Percentiles rank a stretch among this genome's conserved stretches.
These are phyloP conservation scores for Botrytis aclada DNA, from an alignment of 2,329 filamentous ascomycete genomes.

Conservation along the genomic window DNA sequence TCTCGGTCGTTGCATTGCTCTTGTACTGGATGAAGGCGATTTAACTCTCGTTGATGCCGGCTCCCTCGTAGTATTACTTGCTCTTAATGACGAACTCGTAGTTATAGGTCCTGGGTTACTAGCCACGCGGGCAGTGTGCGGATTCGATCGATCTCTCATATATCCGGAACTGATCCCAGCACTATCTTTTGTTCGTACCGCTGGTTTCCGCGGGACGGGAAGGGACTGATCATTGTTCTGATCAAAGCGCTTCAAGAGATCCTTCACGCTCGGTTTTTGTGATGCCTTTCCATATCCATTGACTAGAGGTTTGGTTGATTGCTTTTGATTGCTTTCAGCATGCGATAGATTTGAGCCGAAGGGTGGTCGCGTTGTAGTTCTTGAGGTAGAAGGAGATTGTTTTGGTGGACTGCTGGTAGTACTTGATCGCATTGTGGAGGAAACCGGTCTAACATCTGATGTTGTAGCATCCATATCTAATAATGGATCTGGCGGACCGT, in stretches of 20 bases:
- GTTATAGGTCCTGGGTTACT: constrained; percentile 22
- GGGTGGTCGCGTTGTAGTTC: constrained; percentile 43
- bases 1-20: constrained; percentile 45
- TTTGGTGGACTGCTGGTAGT: constrained; percentile 50
- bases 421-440: constrained; percentile 47
- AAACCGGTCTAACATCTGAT: constrained; percentile 43
- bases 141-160: constrained; percentile 32
- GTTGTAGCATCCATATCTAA: constrained; percentile 36
- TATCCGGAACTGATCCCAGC: constrained; percentile 23
- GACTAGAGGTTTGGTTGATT: constrained; percentile 29
- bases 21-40: constrained; percentile 26
- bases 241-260: constrained; percentile 77
- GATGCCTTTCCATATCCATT: constrained; percentile 28
- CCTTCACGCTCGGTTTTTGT: constrained; percentile 65
- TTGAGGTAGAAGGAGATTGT: constrained; percentile 42
- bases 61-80: constrained; percentile 28
- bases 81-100: constrained; percentile 20
- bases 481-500: constrained; percentile 25
- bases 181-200: constrained; percentile 27
- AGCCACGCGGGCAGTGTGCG: constrained; percentile 34
- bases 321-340: constrained; percentile 41
- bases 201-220: constrained; percentile 37
- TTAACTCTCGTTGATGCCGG: constrained; percentile 22
- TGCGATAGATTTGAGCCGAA: constrained; percentile 56
- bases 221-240: constrained; percentile 48